These are phyloP conservation scores for Papiliotrema terrestris DNA, from an alignment of 1,284 basidiomycete species.

Conservation along the genomic window DNA sequence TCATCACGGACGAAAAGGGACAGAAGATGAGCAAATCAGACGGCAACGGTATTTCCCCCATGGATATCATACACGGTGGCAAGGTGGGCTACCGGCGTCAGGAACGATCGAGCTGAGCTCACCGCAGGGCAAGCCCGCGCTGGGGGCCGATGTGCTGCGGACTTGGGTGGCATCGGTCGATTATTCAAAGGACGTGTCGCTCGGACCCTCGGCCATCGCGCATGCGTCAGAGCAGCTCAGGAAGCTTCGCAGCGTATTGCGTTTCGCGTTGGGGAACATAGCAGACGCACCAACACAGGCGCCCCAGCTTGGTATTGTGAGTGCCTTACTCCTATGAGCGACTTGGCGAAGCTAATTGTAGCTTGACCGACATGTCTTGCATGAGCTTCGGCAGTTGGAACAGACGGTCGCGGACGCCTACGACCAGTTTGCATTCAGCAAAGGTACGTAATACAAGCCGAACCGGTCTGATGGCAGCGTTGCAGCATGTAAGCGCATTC, in stretches of 20 bases:
- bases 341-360: constrained; percentile 36
- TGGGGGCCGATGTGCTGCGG: constrained; percentile 78
- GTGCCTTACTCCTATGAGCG: neutral
- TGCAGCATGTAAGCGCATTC: constrained; percentile 50
- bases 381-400: constrained; percentile 74
- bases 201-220: constrained; percentile 73
- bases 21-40: constrained; percentile 99
- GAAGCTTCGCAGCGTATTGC: constrained; percentile 81
- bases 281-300: constrained; percentile 39
- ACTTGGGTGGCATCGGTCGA: constrained; percentile 92
- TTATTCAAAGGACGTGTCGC: constrained; percentile 81
- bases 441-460: constrained; percentile 56
- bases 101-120: neutral
- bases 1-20: constrained; percentile 87
- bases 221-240: constrained; percentile 75
- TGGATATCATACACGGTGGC: constrained; percentile 74
- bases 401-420: constrained; percentile 65
- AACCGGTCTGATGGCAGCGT: constrained; percentile 56
- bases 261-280: constrained; percentile 87
- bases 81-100: constrained; percentile 54
- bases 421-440: constrained; percentile 72
- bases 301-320: neutral
- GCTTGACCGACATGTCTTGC: constrained; percentile 82
- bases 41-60: constrained; percentile 87
- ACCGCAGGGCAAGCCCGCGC: constrained; percentile 69